Evolutionary conservation across 306 rosid genomes (phyloP), one percentile per base, ranked within the genome.

Genomic region (Fragaria iinumae): DNA sequence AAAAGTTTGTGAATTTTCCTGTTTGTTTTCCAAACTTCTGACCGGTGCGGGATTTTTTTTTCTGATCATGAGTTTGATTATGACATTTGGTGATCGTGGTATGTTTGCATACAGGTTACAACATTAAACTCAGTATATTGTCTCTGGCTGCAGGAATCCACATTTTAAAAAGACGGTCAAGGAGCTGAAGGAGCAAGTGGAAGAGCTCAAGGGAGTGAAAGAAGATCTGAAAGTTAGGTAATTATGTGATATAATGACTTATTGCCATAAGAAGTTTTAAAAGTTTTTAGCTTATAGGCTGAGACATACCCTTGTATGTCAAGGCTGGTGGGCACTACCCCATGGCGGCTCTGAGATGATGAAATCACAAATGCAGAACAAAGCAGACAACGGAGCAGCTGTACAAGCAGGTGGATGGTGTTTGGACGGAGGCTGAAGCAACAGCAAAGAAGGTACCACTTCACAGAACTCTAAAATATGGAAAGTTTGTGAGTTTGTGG

Each of bases 221-320:
- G 91, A 93, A 77, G 96, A 78, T 27, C 81, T 93, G 75, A 91
- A 87, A 88, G 91, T 75, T 69, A 90, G 88, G 99, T 92, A 88
- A 84, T 77, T 69, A 69, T 80, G 71, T 56, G 39, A 66, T 68
- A 65, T 78, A 59, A 29, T 57, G 29, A 23, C 7, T 59, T 50
- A 80, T 65, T 85, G 73, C 60, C 4, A 20, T 64, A 11, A 25
- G 11, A 67, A 53, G 12, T 57, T 79, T 78, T 70, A 39, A 45
- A 53, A 16, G 18, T 72, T 64, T 73, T 77, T 84, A 69, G 56
- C 86, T 74, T 77, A 73, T 84, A 84, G 92, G 96, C 91, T 89
- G 92, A 88, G 98, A 88, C 96, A 88, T 95, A 92, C 98, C 70
- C 63, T 87, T 90, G 93, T 95, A 92, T 94, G 98, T 94, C 97